Percentiles rank a stretch among this genome's conserved stretches.
phyloP scores from a whole-genome alignment of 1,284 basidiomycete genomes.

The Vanrija pseudolonga region DNA sequence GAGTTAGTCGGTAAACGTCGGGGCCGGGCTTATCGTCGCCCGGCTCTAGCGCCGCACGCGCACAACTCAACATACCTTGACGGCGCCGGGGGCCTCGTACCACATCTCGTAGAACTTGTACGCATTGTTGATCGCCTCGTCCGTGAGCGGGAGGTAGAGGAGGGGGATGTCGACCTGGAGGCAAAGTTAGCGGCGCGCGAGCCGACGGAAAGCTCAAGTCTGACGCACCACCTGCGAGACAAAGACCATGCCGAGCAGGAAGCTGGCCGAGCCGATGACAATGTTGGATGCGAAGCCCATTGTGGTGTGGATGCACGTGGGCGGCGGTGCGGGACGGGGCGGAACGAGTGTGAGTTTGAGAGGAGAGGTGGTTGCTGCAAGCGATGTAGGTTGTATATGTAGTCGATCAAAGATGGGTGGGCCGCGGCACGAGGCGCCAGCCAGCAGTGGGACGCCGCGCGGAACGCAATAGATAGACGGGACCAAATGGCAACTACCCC shows the following conservation, averaged over 20 bases:
- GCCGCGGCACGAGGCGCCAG: neutral
- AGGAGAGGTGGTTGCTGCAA: neutral
- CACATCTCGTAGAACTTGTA: constrained; percentile 84
- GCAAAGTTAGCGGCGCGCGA: constrained; percentile 1
- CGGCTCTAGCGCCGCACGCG: neutral
- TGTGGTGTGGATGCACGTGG: constrained; percentile 4
- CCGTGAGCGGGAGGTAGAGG: constrained; percentile 61
- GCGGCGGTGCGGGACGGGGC: too few species aligned
- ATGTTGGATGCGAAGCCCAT: constrained; percentile 85
- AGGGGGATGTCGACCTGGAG: constrained; percentile 74
- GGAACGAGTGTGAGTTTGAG: too few species aligned
- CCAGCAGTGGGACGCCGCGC: too few species aligned
- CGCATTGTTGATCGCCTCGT: constrained; percentile 65
- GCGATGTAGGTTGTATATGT: too few species aligned
- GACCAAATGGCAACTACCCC: too few species aligned
- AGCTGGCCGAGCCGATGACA: constrained; percentile 73
- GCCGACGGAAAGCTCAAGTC: neutral
- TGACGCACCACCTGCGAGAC: constrained; percentile 60
- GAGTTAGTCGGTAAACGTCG: neutral
- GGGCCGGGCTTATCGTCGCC: too few species aligned
- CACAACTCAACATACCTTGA: constrained; percentile 66
- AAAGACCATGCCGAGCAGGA: constrained; percentile 81
- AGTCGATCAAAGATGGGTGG: neutral
- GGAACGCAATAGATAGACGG: too few species aligned
- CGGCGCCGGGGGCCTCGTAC: constrained; percentile 81